These are phyloP conservation scores for Trichosphaerium sp. DNA, from an alignment of 78 protist species.

Conservation along the genomic window DNA sequence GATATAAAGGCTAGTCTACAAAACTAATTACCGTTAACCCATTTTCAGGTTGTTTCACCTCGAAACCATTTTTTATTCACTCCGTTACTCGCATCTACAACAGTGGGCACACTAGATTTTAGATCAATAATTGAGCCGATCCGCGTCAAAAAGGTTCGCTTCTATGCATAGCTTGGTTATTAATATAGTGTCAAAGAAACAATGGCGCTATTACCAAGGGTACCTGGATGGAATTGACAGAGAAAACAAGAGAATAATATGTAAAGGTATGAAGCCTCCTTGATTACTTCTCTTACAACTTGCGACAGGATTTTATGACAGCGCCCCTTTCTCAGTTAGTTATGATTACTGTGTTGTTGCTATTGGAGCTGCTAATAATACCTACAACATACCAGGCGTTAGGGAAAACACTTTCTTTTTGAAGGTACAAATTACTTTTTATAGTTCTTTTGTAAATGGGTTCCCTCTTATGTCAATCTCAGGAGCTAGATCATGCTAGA, in stretches of 20 bases:
- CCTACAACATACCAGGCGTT: constrained; percentile 29
- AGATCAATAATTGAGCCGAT: constrained; percentile 37
- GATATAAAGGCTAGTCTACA: no score
- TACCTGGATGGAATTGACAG: not conserved
- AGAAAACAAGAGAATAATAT: not conserved
- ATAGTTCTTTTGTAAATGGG: no score
- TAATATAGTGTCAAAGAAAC: not conserved
- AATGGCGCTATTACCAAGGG: constrained; percentile 48
- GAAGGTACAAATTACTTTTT: no score
- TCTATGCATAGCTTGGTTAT: not conserved
- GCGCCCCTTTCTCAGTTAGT: constrained; percentile 1
- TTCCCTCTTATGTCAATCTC: no score
- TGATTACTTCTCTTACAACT: not conserved
- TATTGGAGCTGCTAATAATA: constrained; percentile 21
- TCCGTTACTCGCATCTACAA: constrained; percentile 31
- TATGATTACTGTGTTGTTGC: constrained; percentile 36
- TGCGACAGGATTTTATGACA: constrained; percentile 7
- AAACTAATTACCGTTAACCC: no score
- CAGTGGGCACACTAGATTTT: constrained; percentile 53
- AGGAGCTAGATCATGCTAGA: constrained; percentile 20
- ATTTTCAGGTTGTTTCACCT: constrained; percentile 25
- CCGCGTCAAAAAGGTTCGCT: constrained; percentile 14
- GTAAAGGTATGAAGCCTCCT: not conserved
- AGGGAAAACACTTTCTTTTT: constrained; percentile 10
- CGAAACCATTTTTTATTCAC: constrained; percentile 45